phyloP scores from a whole-genome alignment of 371 early-diverging fungal species.

The Mucor mucedo region DNA sequence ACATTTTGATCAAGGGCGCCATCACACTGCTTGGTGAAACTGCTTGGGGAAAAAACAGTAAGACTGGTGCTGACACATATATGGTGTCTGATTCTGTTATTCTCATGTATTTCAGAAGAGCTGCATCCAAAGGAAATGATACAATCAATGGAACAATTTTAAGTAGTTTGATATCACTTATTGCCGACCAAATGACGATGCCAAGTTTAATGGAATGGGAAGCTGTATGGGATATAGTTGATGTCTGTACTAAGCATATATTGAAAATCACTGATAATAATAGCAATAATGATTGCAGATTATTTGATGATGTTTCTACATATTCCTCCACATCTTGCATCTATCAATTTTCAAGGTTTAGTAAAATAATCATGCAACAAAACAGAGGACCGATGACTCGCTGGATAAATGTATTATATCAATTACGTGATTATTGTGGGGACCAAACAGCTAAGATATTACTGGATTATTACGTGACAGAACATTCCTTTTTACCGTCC shows the following conservation, averaged over 20 bases:
- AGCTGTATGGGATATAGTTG: slow-evolving; percentile 51
- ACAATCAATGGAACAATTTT: slow-evolving; percentile 33
- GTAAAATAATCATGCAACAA: slow-evolving; percentile 32
- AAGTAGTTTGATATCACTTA: slow-evolving; percentile 19
- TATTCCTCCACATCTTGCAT: slow-evolving; percentile 9
- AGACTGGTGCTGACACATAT: slow-evolving; percentile 33
- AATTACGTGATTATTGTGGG: slow-evolving; percentile 58
- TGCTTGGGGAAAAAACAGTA: slow-evolving; percentile 54
- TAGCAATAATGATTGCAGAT: slow-evolving; percentile 15
- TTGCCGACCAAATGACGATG: slow-evolving; percentile 20
- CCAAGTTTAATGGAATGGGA: slow-evolving; percentile 53
- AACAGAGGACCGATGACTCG: slow-evolving; percentile 50
- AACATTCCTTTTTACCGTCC: slow-evolving; percentile 69
- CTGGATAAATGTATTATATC: slow-evolving; percentile 63
- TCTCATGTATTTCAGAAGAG: slow-evolving; percentile 41
- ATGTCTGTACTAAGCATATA: slow-evolving; percentile 30
- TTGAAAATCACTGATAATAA: slow-evolving; percentile 31
- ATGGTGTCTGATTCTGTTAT: slow-evolving; percentile 46
- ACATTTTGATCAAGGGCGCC: slow-evolving; percentile 56
- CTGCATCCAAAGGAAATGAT: slow-evolving; percentile 30
- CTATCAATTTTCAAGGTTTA: slow-evolving; percentile 32
- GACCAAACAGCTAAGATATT: slow-evolving; percentile 62
- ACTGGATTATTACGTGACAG: slow-evolving; percentile 63
- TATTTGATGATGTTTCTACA: slow-evolving; percentile 14
- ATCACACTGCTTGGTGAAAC: slow-evolving; percentile 58